Conservation (phyloP, 495 filamentous ascomycete species). For the Aspergillus sparsus region DNA sequence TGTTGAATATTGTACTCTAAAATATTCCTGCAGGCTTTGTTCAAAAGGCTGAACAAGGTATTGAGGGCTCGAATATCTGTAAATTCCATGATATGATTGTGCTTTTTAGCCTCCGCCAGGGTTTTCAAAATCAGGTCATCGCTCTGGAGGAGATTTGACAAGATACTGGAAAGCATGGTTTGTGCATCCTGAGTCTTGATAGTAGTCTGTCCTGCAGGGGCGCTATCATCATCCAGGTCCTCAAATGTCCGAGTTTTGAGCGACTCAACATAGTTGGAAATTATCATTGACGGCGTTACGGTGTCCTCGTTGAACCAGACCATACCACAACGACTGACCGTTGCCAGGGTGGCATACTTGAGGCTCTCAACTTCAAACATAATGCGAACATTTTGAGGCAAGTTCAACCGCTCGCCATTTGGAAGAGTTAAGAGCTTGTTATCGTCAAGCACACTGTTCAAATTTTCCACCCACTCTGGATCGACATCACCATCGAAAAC, state of each 20-base stretch:
- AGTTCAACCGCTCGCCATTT: constrained; percentile 93
- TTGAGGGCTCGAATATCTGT: constrained; percentile 85
- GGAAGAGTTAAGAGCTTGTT: constrained; percentile 96
- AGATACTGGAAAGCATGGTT: constrained; percentile 69
- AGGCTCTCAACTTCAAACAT: constrained; percentile 99
- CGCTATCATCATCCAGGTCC: constrained; percentile 88
- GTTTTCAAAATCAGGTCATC: constrained; percentile 77
- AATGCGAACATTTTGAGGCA: constrained; percentile 93
- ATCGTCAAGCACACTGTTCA: constrained; percentile 99
- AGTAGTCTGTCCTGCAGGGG: constrained; percentile 75
- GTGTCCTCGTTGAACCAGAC: constrained; percentile 99
- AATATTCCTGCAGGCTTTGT: constrained; percentile 86
- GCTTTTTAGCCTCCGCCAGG: constrained; percentile 71
- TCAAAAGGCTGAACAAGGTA: constrained; percentile 91
- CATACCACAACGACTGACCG: constrained; percentile 99
- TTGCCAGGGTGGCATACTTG: constrained; percentile 95
- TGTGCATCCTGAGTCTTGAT: constrained; percentile 76
- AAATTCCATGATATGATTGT: constrained; percentile 98
- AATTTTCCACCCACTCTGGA: constrained; percentile 98
- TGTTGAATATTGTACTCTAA: constrained; percentile 96
- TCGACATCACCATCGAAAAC: constrained; percentile 99
- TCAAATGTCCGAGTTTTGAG: constrained; percentile 82
- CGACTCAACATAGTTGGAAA: constrained; percentile 82
- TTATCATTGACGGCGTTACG: constrained; percentile 89
- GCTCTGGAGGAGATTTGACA: constrained; percentile 71